A percentile compares a stretch with the other conserved stretches of the same genome.
These are phyloP conservation scores for Cryptosporidium bovis DNA, from an alignment of 169 alveolate species.

Conservation along the genomic window DNA sequence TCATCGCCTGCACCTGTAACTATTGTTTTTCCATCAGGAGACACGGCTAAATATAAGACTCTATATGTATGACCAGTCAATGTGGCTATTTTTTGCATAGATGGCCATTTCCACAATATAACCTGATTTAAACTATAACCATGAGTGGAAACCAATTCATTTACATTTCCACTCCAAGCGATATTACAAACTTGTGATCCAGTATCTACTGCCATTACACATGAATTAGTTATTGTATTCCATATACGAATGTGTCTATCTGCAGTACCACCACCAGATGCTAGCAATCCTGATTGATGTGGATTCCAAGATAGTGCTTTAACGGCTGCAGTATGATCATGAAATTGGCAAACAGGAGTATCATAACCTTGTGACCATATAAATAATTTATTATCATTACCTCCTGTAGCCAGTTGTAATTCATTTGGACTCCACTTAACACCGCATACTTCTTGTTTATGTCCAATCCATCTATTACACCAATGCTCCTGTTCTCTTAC, in stretches of 20 bases:
- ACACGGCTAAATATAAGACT: slow-evolving; percentile 92
- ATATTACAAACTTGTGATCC: slow-evolving; percentile 95
- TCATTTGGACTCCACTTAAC: slow-evolving; percentile 91
- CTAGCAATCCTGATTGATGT: slow-evolving; percentile 91
- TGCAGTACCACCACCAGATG: slow-evolving; percentile 98
- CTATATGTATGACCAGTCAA: slow-evolving; percentile 93
- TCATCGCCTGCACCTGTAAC: slow-evolving; percentile 97
- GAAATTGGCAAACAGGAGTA: slow-evolving; percentile 82
- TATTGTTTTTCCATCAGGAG: slow-evolving; percentile 94
- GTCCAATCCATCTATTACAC: slow-evolving; percentile 81
- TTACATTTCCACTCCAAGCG: slow-evolving; percentile 91
- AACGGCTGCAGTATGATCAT: slow-evolving; percentile 91
- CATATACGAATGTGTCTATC: slow-evolving; percentile 96
- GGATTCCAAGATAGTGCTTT: slow-evolving; percentile 98
- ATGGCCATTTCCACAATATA: slow-evolving; percentile 94
- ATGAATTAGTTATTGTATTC: slow-evolving; percentile 89
- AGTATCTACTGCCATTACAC: slow-evolving; percentile 88
- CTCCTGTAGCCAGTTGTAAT: slow-evolving; percentile 92
- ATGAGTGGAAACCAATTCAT: slow-evolving; percentile 95
- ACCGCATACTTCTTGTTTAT: slow-evolving; percentile 91
- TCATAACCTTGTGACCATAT: slow-evolving; percentile 90
- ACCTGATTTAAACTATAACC: slow-evolving; percentile 94
- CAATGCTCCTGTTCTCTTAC: slow-evolving; percentile 81
- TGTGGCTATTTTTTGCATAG: slow-evolving; percentile 85
- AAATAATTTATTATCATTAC: slow-evolving; percentile 94